Evolutionary conservation across 1,139 yeast genomes (phyloP), one percentile per base, ranked within the genome.

Genomic region (Suhomyces bokatorum): DNA sequence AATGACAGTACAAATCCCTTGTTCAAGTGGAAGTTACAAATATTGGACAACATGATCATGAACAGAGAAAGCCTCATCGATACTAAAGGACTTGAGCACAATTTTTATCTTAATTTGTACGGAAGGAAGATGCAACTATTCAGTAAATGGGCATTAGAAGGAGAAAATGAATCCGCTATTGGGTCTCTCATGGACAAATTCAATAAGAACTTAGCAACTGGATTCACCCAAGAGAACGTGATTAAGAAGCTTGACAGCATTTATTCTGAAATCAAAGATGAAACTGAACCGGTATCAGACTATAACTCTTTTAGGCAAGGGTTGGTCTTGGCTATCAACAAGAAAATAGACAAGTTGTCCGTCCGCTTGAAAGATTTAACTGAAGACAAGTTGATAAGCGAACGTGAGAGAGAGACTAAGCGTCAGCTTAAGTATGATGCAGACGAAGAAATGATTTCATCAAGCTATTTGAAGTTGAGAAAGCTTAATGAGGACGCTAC

Each of bases 381-480:
- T 26, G 40, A 32, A 5, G 44, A 41, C 20, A 41, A 41, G 20
- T 36, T 41, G 27, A 32, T 32, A 4, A 32, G 37, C 7, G 44
- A 41, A 16, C 69, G 81, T 48, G 42, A 58, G 3, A 59, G 61
- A 24, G 85, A 83, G 49, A 75, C 85, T 0, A 56, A 64, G 26
- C 64, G 81, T 40, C 88, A 84, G 52, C 53, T 66, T 6, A 56
- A 63, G 12, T 64, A 77, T 33, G 93, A 85, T 58, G 60, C 58
- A 1, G 78, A 66, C 42, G 77, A 81, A 54, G 71, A 64, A 2
- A 57, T 63, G 15, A 76, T 82, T 15, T 85, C 83, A 0, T 64
- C 59, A 3, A 57, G 64, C 17, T 84, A 79, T 57, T 71, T 71
- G 42, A 67, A 70, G 39, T 62, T 76, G 11, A 73, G 80, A 44